These are phyloP conservation scores for Phylloporus arenicola DNA, from an alignment of 768 basidiomycete genomes.

Conservation along the genomic window DNA sequence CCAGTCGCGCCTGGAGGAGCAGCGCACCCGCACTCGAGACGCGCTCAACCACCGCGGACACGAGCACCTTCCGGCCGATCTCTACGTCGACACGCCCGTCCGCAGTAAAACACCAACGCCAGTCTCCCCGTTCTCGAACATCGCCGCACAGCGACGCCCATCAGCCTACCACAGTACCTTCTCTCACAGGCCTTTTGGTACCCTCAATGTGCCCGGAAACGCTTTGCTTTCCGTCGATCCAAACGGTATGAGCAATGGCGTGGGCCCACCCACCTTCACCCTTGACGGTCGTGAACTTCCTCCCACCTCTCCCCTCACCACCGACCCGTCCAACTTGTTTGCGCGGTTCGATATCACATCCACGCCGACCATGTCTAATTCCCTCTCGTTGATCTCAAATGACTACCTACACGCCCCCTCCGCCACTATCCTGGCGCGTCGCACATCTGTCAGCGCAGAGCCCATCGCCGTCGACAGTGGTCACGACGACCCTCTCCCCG, in stretches of 20 bases:
- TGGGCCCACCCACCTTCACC: conserved; percentile 51
- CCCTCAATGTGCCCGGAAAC: conserved; percentile 76
- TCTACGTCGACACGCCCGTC: conserved; percentile 52
- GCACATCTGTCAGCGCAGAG: conserved; percentile 94
- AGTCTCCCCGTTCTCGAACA: conserved; percentile 55
- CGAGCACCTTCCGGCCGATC: conserved; percentile 50
- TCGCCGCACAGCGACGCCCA: conserved; percentile 43
- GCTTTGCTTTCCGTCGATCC: conserved; percentile 56
- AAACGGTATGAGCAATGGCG: conserved; percentile 20
- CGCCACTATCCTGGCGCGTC: conserved; percentile 78
- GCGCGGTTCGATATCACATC: conserved; percentile 43
- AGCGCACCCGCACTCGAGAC: conserved; percentile 69
- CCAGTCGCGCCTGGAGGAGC: conserved; percentile 80
- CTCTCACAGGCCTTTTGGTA: conserved; percentile 69
- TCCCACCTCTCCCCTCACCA: conserved; percentile 56
- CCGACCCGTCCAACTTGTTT: conserved; percentile 41
- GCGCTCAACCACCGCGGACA: conserved; percentile 44
- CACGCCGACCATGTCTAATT: conserved; percentile 42
- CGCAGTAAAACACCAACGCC: conserved; percentile 34
- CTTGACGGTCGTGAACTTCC: conserved; percentile 55
- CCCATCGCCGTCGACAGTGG: conserved; percentile 80
- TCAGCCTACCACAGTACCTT: conserved; percentile 48
- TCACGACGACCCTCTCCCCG: conserved; percentile 62
- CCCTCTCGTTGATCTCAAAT: conserved; percentile 38
- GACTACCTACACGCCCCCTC: conserved; percentile 72